Conservation (phyloP, 352 stramenopile genomes). For the Elongisporangium prolatum region DNA sequence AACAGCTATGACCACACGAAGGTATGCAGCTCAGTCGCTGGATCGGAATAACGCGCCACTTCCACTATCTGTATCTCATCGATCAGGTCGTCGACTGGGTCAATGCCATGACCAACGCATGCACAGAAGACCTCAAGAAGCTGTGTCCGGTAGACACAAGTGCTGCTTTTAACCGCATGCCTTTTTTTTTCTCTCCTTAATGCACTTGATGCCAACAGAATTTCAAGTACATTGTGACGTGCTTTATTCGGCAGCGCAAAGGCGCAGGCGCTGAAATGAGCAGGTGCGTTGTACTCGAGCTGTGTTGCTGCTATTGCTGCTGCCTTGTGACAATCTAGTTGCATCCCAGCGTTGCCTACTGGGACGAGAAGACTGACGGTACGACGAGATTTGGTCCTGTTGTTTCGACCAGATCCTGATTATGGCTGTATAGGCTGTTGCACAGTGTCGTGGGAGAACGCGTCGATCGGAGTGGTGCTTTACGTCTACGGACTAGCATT, state of each 20-base stretch:
- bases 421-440: constrained; percentile 38
- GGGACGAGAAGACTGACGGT: constrained; percentile 77
- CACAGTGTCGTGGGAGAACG: constrained; percentile 74
- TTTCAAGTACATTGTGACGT: constrained; percentile 85
- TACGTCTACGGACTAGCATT: constrained; percentile 67
- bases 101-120: constrained; percentile 58
- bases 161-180: too few species aligned
- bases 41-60: neutral
- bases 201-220: constrained; percentile 27
- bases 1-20: constrained; percentile 79
- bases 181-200: too few species aligned
- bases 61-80: neutral
- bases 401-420: neutral
- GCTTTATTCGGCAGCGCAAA: constrained; percentile 61
- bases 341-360: constrained; percentile 39
- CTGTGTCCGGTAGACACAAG: constrained; percentile 40
- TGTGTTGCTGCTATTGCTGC: neutral
- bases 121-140: constrained; percentile 57
- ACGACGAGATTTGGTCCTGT: neutral
- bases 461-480: constrained; percentile 56
- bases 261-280: constrained; percentile 54
- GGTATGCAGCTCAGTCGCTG: constrained; percentile 14
- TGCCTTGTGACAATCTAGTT: neutral
- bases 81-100: constrained; percentile 64
- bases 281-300: constrained; percentile 16